Evolutionary conservation across 495 filamentous ascomycete genomes (phyloP).

Genomic region (Saxispiralis lemnorum): DNA sequence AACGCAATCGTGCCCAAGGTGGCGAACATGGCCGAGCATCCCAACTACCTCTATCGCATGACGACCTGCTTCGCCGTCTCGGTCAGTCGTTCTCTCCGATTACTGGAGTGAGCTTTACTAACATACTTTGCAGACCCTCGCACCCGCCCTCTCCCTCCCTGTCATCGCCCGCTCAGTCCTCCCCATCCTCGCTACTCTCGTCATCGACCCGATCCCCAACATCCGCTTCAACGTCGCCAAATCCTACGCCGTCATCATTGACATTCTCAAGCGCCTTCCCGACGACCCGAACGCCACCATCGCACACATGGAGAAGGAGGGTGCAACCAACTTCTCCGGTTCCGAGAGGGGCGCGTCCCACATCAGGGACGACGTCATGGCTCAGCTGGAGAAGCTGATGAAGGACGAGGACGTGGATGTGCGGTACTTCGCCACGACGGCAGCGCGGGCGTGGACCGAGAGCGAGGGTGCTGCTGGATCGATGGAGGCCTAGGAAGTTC

Average conservation of each 20-base stretch:
- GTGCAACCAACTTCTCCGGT: conserved; percentile 29
- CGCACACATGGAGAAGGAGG: conserved; percentile 62
- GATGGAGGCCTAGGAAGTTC: conserved; percentile 8
- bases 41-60: conserved; percentile 98
- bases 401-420: conserved; percentile 96
- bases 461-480: background rate
- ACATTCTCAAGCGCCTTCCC: conserved; percentile 74
- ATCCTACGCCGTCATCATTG: conserved; percentile 77
- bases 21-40: conserved; percentile 91
- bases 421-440: conserved; percentile 76
- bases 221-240: conserved; percentile 99
- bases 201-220: conserved; percentile 87
- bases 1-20: conserved; percentile 96
- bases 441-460: conserved; percentile 27
- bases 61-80: conserved; percentile 96
- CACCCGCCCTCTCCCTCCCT: conserved; percentile 75
- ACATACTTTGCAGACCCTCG: conserved; percentile 51
- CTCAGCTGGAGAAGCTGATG: conserved; percentile 83
- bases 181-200: conserved; percentile 85
- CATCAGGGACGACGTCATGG: conserved; percentile 72
- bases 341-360: conserved; percentile 62
- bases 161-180: conserved; percentile 86
- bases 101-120: conserved; percentile 17
- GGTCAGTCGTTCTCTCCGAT: conserved; percentile 36
- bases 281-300: conserved; percentile 58